A percentile compares a stretch with the other conserved stretches of the same genome.
Conservation (phyloP, 2,329 filamentous ascomycete genomes). For the Tolypocladium endophyticum region DNA sequence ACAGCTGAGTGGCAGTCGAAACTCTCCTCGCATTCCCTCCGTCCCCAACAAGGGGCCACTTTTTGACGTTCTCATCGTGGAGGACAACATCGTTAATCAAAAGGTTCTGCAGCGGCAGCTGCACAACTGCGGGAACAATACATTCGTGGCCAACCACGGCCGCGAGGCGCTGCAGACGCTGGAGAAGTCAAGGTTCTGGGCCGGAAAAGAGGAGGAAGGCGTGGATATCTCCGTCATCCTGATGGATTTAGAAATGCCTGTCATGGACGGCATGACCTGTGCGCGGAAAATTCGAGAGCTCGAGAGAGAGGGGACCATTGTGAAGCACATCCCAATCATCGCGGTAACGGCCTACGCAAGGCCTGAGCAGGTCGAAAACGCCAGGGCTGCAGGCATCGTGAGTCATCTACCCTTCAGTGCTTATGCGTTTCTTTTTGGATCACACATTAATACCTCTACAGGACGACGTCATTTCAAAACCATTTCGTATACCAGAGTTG, state of each 20-base stretch:
- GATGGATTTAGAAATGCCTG: slow-evolving; percentile 77
- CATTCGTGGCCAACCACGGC: slow-evolving; percentile 54
- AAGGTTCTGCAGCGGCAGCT: slow-evolving; percentile 52
- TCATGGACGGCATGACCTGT: slow-evolving; percentile 73
- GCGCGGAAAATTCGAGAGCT: slow-evolving; percentile 58
- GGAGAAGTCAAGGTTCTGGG: slow-evolving; percentile 45
- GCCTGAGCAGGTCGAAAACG: slow-evolving; percentile 61
- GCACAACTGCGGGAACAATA: slow-evolving; percentile 48
- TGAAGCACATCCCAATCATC: slow-evolving; percentile 63
- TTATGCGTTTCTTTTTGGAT: not conserved
- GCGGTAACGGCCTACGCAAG: slow-evolving; percentile 77
- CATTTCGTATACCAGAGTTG: slow-evolving; percentile 64
- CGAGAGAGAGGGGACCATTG: slow-evolving; percentile 50
- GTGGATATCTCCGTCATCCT: slow-evolving; percentile 56
- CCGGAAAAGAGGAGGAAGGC: slow-evolving; percentile 32
- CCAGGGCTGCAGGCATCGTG: slow-evolving; percentile 63
- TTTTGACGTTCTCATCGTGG: slow-evolving; percentile 52
- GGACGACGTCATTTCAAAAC: slow-evolving; percentile 71
- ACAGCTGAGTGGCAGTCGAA: slow-evolving; percentile 7
- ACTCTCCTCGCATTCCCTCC: not conserved
- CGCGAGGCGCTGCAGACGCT: slow-evolving; percentile 50
- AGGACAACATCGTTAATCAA: slow-evolving; percentile 60
- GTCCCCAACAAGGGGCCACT: slow-evolving; percentile 12
- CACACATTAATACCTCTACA: slow-evolving; percentile 12
- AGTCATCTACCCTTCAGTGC: slow-evolving; percentile 17